These are phyloP conservation scores for Saccharum spontaneum DNA, from an alignment of 176 grass and related monocot genomes.

Conservation along the genomic window DNA sequence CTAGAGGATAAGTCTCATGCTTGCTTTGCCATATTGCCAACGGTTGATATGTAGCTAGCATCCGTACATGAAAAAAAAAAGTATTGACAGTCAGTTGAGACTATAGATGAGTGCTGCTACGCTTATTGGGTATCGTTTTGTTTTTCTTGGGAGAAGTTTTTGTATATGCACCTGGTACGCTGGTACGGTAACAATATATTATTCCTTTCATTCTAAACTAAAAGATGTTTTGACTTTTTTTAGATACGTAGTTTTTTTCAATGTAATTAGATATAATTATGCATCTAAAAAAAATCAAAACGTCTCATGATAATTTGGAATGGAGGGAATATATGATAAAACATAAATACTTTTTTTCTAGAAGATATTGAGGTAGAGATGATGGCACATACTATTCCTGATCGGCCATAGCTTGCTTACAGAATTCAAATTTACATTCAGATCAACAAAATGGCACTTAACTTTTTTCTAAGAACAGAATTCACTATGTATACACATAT, in stretches of 20 bases:
- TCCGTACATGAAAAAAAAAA: neutral
- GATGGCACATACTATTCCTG: neutral
- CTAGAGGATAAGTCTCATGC: constrained; percentile 11
- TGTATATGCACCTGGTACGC: neutral
- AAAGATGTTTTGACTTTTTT: no score
- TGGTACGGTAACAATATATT: neutral
- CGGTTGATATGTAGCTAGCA: neutral
- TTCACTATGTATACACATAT: no score
- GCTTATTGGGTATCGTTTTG: neutral
- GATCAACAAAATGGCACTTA: neutral
- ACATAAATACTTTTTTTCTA: no score
- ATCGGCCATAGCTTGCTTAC: neutral
- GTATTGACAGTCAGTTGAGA: neutral
- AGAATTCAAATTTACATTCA: neutral
- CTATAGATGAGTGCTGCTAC: neutral
- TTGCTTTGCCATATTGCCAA: neutral
- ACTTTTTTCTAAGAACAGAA: no score
- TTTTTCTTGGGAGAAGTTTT: neutral
- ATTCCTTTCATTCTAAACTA: no score
- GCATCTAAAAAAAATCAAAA: no score
- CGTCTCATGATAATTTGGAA: no score
- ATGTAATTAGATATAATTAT: no score
- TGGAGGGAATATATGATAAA: no score
- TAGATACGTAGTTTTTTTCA: no score
- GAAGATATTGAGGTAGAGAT: neutral